Percentiles rank a stretch among this genome's conserved stretches.
Conservation (phyloP, 768 basidiomycete species). For the Hortiboletus campestris region DNA sequence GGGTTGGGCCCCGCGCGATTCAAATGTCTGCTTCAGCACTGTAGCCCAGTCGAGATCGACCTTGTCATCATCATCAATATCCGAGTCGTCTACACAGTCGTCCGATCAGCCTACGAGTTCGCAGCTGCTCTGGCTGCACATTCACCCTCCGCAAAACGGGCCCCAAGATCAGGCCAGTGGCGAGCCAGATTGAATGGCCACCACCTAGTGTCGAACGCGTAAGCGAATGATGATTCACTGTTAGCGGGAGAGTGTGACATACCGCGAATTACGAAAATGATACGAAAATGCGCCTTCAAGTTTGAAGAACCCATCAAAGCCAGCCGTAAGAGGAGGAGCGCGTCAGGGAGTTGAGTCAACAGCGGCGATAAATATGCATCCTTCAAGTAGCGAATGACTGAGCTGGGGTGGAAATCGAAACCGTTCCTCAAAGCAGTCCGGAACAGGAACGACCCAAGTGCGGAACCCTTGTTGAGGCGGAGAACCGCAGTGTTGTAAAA, state of each 20-base stretch:
- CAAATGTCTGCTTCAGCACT: slow-evolving; percentile 93
- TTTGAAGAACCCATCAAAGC: slow-evolving; percentile 91
- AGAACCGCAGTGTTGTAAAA: slow-evolving; percentile 95
- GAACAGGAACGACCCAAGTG: slow-evolving; percentile 88
- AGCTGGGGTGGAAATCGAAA: slow-evolving; percentile 95
- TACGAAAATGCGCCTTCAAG: slow-evolving; percentile 91
- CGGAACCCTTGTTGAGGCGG: slow-evolving; percentile 84
- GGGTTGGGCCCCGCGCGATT: too few relatives aligned
- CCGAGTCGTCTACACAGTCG: slow-evolving; percentile 30
- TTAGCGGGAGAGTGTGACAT: slow-evolving; percentile 12
- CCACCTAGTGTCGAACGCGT: slow-evolving; percentile 60
- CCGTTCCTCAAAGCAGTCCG: slow-evolving; percentile 88
- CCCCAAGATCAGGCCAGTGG: slow-evolving; percentile 89
- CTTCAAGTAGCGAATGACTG: slow-evolving; percentile 77
- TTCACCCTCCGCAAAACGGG: slow-evolving; percentile 74
- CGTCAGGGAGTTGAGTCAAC: slow-evolving; percentile 81
- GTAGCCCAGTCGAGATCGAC: slow-evolving; percentile 83
- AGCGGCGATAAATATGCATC: slow-evolving; percentile 79
- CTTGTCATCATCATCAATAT: slow-evolving; percentile 52
- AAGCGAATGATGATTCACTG: neutral
- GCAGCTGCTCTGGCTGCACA: slow-evolving; percentile 49
- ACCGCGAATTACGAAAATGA: slow-evolving; percentile 95
- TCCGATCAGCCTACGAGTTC: slow-evolving; percentile 17
- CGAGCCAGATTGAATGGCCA: slow-evolving; percentile 84
- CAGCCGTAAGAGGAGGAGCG: slow-evolving; percentile 79